Base-by-base conservation (phyloP, 352 stramenopile species). In the Phytopythium cucurbitacearum region DNA sequence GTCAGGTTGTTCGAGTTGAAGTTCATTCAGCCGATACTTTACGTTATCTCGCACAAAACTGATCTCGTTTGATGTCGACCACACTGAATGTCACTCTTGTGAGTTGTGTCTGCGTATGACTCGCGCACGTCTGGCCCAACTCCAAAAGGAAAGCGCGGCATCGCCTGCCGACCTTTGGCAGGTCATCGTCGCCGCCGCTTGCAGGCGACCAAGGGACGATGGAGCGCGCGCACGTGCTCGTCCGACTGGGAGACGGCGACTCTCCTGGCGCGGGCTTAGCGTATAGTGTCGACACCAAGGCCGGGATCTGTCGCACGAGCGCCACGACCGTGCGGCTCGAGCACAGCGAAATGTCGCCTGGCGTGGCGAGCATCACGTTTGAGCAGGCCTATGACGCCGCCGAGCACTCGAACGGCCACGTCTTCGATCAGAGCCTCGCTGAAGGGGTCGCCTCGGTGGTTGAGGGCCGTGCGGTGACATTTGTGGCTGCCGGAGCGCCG, bases 351-450 rank as follows among this genome's bases (percentile, higher is more conserved):
- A 81, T 91, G 73, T 89, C 77, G 36, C 78, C 80, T 0, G 77
- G 80, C 12, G 78, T 90, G 37, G 76, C 82, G 34, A 89, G 70
- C 48, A 88, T 93, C 64, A 79, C 67, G 33, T 93, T 91, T 50
- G 76, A 93, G 51, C 71, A 74, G 21, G 80, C 91, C 28, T 89
- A 75, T 32, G 80, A 89, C 62, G 48, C 44, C 32, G 36, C 63
- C 4, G 32, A 62, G 13, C 62, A 83, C 58, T 51, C 49, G 42
- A 82, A 58, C 42, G 50, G 51, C 0, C 52, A 65, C 38, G 48
- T 93, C 21, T 89, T 89, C 43, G 33, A 71, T 36, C 59, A 73
- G 40, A 73, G 69, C 44, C 48, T 90, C 32, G 51, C 56, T 7
- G 44, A 47, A 3, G 56, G 54, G 7, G 52, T 87, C 3, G 57